phyloP scores from a whole-genome alignment of 805 yeast species.

The Lachancea dasiensis region DNA sequence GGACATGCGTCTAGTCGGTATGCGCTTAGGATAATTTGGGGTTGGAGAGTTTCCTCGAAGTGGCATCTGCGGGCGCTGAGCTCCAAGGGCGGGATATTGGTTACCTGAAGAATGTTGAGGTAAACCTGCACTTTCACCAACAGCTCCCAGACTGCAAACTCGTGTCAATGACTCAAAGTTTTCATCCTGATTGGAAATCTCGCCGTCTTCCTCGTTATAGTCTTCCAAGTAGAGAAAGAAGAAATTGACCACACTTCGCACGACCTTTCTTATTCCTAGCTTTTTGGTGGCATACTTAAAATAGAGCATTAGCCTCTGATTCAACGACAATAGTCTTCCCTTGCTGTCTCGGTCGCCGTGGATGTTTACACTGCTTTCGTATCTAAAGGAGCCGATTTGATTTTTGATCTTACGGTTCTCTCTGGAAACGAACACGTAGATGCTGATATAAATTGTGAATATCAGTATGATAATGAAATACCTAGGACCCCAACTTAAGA shows the following conservation, averaged over 20 bases:
- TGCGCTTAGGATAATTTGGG: background rate
- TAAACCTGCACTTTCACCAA: background rate
- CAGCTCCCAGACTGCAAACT: background rate
- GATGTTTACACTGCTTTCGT: constrained; percentile 7
- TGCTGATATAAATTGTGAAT: constrained; percentile 56
- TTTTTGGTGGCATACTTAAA: constrained; percentile 2
- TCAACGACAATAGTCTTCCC: constrained; percentile 3
- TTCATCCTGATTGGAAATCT: background rate
- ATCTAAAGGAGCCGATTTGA: constrained; percentile 27
- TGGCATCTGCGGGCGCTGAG: background rate
- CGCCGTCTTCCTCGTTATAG: constrained; percentile 9
- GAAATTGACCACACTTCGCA: constrained; percentile 16
- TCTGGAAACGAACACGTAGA: constrained; percentile 64
- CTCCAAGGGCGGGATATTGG: too few relatives aligned
- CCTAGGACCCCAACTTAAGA: constrained; percentile 76
- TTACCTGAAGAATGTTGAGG: too few relatives aligned
- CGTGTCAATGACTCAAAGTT: background rate
- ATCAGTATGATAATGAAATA: constrained; percentile 60
- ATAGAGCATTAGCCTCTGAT: constrained; percentile 9
- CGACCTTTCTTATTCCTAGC: constrained; percentile 8
- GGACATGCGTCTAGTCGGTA: too few relatives aligned
- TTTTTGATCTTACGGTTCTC: constrained; percentile 51
- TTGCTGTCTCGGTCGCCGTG: constrained; percentile 5
- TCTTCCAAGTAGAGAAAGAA: constrained; percentile 22
- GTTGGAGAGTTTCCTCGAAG: background rate